Evolutionary conservation across 2,329 filamentous ascomycete species (phyloP), one percentile per base, ranked within the genome.

Genomic region (Cercospora zeae-maydis): DNA sequence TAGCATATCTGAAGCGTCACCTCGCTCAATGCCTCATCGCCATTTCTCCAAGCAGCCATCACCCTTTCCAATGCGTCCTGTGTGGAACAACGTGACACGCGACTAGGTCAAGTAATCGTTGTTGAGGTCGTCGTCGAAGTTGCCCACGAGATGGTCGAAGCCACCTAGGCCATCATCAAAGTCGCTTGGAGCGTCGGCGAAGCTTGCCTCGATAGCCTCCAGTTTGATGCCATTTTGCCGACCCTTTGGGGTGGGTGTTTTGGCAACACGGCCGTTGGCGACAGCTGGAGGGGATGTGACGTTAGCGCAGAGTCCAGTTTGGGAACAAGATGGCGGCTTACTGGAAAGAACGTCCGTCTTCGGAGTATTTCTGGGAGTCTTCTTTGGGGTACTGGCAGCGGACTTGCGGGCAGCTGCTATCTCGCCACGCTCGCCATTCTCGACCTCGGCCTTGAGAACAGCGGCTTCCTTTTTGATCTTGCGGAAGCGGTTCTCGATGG

Each of bases 401-500:
- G 62, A 66, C 33, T 62, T 64, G 33, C 61, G 60, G 3, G 56
- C 42, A 19, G 61, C 57, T 21, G 65, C 58, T 2, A 67, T 53
- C 30, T 69, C 69, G 49, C 56, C 59, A 7, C 66, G 67, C 47
- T 68, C 65, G 31, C 70, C 71, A 45, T 64, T 63, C 30, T 69
- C 58, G 36, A 69, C 66, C 33, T 70, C 71, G 7, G 65, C 65
- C 61, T 73, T 71, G 49, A 71, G 70, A 14, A 69, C 64, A 0
- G 72, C 70, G 0, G 81, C 79, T 1, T 72, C 54, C 53, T 77
- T 77, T 53, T 81, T 82, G 63, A 77, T 78, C 51, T 74, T 76
- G 47, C 80, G 78, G 36, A 84, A 77, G 2, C 76, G 77, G 47
- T 76, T 75, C 63, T 83, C 78, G 24, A 84, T 76, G 0, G 81